Base-by-base conservation (phyloP, 2,329 filamentous ascomycete genomes). In the Neofusicoccum parvum region DNA sequence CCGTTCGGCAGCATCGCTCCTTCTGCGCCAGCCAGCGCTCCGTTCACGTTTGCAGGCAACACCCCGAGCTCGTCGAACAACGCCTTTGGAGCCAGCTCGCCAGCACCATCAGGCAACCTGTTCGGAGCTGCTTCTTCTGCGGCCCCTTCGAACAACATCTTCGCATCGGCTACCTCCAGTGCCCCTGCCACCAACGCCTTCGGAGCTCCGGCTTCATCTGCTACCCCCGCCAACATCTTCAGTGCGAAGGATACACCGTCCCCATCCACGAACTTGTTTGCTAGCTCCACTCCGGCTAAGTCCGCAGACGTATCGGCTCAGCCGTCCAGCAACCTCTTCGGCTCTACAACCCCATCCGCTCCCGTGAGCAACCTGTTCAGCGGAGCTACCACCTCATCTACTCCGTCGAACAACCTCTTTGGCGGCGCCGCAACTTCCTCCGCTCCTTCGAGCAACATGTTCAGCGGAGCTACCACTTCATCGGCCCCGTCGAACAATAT, bases 401-500 rank as follows among this genome's bases (percentile, higher is more conserved):
- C 48, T 5, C 54, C 54, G 5, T 12, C 54, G 23, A 58, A 41
- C 3, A 59, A 45, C 39, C 14, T 23, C 15, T 59, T 59, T 39
- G 41, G 58, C 27, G 48, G 32, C 7, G 11, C 32, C n/a, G 14
- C 36, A 12, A 23, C 58, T 49, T 27, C 58, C n/a, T 48, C 59
- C 17, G 59, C 59, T 43, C 63, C 53, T 20, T n/a, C 63, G 9
- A 43, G 20, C n/a, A 65, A 65, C 51, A 12, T 45, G 3, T 64
- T 64, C 41, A 53, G 62, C 32, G 23, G 17, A 15, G 6, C 43
- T 17, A 37, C 41, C 17, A 48, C 39, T n/a, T 56, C 51, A 7
- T 17, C 39, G 23, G 62, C 49, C 27, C 50, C 62, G 11, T 36
- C 62, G 3, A 34, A 27, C n/a, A 49, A 56, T 15, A 12, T 27